phyloP scores from a whole-genome alignment of 345 rosid genomes.

The Salix arbutifolia region DNA sequence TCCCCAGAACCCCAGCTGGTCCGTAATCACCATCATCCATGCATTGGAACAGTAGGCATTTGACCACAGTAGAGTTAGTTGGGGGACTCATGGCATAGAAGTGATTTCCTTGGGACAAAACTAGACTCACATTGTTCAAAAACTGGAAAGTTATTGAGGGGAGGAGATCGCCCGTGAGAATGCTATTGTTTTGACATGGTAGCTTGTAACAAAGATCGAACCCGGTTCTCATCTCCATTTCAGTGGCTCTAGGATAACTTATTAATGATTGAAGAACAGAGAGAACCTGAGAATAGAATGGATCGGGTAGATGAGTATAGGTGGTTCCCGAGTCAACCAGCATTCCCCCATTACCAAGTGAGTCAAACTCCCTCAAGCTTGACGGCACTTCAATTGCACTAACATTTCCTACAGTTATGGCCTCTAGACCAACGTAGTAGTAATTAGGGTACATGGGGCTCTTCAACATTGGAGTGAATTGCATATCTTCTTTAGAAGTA shows the following conservation, averaged over 20 bases:
- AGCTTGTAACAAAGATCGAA: slow-evolving; percentile 76
- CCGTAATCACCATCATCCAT: slow-evolving; percentile 71
- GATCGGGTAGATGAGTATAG: slow-evolving; percentile 71
- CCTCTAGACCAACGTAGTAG: slow-evolving; percentile 68
- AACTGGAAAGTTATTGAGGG: slow-evolving; percentile 69
- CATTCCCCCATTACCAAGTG: slow-evolving; percentile 75
- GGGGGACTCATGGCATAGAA: slow-evolving; percentile 82
- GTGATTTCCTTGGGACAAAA: slow-evolving; percentile 50
- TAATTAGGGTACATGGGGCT: slow-evolving; percentile 61
- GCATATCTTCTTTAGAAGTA: slow-evolving; percentile 39
- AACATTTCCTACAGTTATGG: slow-evolving; percentile 47
- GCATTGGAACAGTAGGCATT: slow-evolving; percentile 64
- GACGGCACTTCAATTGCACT: slow-evolving; percentile 39
- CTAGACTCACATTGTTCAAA: slow-evolving; percentile 62
- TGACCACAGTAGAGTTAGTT: slow-evolving; percentile 51
- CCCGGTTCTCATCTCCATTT: slow-evolving; percentile 49
- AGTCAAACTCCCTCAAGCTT: slow-evolving; percentile 59
- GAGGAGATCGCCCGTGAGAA: slow-evolving; percentile 20
- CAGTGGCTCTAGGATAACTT: slow-evolving; percentile 55
- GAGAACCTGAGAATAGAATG: slow-evolving; percentile 62
- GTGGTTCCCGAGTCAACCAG: slow-evolving; percentile 85
- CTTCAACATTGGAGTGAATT: slow-evolving; percentile 68
- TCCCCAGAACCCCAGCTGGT: slow-evolving; percentile 75
- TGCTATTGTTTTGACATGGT: slow-evolving; percentile 52
- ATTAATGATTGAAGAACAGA: slow-evolving; percentile 39